Base-by-base conservation (phyloP, 2,329 filamentous ascomycete genomes). In the Trichoderma simmonsii region DNA sequence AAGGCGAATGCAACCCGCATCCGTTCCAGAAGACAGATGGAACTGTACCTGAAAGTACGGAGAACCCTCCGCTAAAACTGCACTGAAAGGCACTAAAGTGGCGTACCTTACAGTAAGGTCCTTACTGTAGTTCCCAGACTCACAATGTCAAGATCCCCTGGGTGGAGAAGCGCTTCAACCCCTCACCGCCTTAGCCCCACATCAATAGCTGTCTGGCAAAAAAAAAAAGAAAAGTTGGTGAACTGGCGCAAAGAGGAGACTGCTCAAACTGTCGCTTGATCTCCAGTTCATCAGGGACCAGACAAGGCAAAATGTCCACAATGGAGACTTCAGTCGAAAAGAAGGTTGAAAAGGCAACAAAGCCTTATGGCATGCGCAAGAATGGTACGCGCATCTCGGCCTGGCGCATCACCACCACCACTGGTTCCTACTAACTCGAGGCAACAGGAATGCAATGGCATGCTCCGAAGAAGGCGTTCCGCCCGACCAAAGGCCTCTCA, bases 381-480 rank as follows among this genome's bases (percentile, higher is more conserved):
- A 97, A 97, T 85, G 93, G 93, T 95, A 85, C 74, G 83, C 77
- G 72, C 68, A 48, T 15, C 24, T n/a, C 36, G 11, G 28, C 56
- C 51, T 30, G 7, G 30, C 8, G 15, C 43, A 28, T 60, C 15
- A 26, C 12, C 34, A 26, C 12, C 34, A n/a, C 30, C 11, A n/a
- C 30, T 51, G 12, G 1, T 12, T 4, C n/a, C 51, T 57, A 54
- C 71, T 72, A n/a, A 72, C 60, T 32, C 3, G 6, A 54, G 51
- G 15, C 21, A 0, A 32, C 79, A 97, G 96, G 96, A 80, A 98
- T 98, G 85, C 93, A 97, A 85, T 99, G 96, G 96, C 94, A 97
- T 80, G 86, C 87, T 68, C 86, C 88, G 32, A 95, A 94, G 81
- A 93, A 91, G 74, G 90, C 96, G 1, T 98, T 98, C 82, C 91